Conservation (phyloP, 169 alveolate species). For the Perkinsus olseni region DNA sequence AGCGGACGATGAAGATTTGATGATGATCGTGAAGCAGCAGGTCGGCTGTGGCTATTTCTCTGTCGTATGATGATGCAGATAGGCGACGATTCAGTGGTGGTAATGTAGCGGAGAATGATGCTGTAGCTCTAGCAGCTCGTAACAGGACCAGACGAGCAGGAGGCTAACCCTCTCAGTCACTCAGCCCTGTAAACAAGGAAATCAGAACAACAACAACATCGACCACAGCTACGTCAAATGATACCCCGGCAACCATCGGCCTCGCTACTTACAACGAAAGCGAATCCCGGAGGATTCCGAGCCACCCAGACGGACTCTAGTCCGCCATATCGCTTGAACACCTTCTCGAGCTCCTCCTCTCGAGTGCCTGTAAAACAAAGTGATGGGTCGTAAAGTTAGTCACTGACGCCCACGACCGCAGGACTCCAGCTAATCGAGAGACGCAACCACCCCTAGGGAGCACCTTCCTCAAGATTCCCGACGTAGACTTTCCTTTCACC, state of each 20-base stretch:
- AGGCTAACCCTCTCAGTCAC: slow-evolving; percentile 15
- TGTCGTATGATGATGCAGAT: background rate
- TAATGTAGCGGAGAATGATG: background rate
- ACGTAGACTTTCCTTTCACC: background rate
- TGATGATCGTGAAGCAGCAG: no score
- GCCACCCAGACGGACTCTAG: slow-evolving; percentile 40
- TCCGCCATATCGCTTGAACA: slow-evolving; percentile 28
- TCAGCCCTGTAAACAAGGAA: slow-evolving; percentile 16
- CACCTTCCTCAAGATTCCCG: background rate
- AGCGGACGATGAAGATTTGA: background rate
- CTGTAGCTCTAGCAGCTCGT: background rate
- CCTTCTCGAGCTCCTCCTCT: slow-evolving; percentile 22
- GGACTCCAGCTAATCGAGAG: no score
- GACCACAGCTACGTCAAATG: no score
- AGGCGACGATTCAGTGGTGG: background rate
- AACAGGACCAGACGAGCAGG: slow-evolving; percentile 10
- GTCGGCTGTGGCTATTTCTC: background rate
- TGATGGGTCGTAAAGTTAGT: no score
- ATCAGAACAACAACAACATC: slow-evolving; percentile 15
- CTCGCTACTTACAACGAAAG: slow-evolving; percentile 19
- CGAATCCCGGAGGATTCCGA: slow-evolving; percentile 42
- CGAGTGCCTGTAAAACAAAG: background rate
- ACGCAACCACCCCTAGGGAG: background rate
- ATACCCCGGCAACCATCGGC: background rate
- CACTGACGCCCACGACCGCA: no score